Base-by-base conservation (phyloP, 768 basidiomycete genomes). In the Lentinula sp. region DNA sequence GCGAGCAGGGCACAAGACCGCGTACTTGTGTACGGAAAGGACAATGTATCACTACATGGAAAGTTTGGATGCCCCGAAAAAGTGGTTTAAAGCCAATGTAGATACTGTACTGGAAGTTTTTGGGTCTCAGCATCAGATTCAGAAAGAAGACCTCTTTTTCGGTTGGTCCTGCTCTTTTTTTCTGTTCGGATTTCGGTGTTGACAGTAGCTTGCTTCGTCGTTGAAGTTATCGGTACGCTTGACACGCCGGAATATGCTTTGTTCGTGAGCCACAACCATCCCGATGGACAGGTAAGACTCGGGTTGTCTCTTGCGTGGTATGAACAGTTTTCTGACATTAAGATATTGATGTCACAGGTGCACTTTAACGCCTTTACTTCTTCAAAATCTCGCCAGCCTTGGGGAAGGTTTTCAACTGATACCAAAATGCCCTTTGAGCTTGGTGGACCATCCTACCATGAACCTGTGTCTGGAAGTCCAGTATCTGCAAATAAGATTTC, bases 401-500 rank as follows among this genome's bases (percentile, higher is more conserved):
- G 91, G 91, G 91, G 91, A 6, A 78, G 79, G 15, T 91, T 90
- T 69, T 83, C 84, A 2, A 80, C 82, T 53, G 81, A 87, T 69
- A 79, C 76, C 0, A 77, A 81, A 13, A 66, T 76, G 8, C 67
- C 75, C 9, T 71, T 71, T 3, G 77, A 76, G 21, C 64, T 70
- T 15, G 71, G 72, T 13, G 84, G 84, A 4, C 83, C 82, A 0
- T 73, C 70, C 1, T 84, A 84, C 64, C 73, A 76, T 53, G 79
- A 84, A 55, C 68, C 73, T 2, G 56, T 66, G 32, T 66, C 72
- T 53, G 69, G 66, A n/a, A 68, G 69, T 45, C 71, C 72, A 4
- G 67, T 73, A 13, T 81, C 76, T 11, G 78, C 80, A 5, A 78
- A 73, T 63, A 88, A 86, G 68, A 78, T 88, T 8, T 88, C 88